Evolutionary conservation across 2,329 filamentous ascomycete species (phyloP), one percentile per base, ranked within the genome.

Genomic region (Fusarium staphyleae): DNA sequence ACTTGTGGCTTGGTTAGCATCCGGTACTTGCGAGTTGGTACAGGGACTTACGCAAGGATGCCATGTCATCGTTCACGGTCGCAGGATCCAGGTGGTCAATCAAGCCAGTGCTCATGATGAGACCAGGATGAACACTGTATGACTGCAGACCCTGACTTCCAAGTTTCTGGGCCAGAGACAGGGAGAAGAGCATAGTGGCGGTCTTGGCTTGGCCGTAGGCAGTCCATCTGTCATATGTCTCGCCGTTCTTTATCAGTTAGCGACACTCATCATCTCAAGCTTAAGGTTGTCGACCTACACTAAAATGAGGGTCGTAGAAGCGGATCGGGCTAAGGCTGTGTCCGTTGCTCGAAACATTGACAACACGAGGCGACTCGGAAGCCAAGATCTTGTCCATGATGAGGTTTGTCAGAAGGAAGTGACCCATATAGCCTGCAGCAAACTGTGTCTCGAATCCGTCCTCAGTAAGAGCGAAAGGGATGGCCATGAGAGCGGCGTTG

Each of bases 371-470:
- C 28, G 56, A 66, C 47, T 40, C 52, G 28, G 73, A 65, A 4
- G 66, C 69, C 14, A 78, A 63, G 3, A 81, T 53, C 60, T 78
- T 78, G 0, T 67, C 68, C 68, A 78, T 74, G 37, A 81, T 64
- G 15, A 78, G 65, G 55, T 77, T 77, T 12, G 76, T 75, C 29
- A 82, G 69, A 2, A 81, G 69, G 41, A 77, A 81, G 60, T 79
- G 79, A 0, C 73, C 75, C 5, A 81, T 43, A 44, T 81, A 75
- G 43, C 79, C 80, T 3, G 73, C 74, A 0, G 71, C 75, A 41
- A 81, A 75, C 49, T 78, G 76, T 46, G 68, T 66, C 66, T 78
- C 78, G 32, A 73, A 62, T 0, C 76, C 75, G 36, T 80, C 77
- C 0, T 57, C 53, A 0, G 72, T 72, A 7, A 65, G 51, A 1